Percentiles rank a stretch among this genome's conserved stretches.
phyloP scores from a whole-genome alignment of 2,329 filamentous ascomycete genomes.

The Alternaria brassicicola region DNA sequence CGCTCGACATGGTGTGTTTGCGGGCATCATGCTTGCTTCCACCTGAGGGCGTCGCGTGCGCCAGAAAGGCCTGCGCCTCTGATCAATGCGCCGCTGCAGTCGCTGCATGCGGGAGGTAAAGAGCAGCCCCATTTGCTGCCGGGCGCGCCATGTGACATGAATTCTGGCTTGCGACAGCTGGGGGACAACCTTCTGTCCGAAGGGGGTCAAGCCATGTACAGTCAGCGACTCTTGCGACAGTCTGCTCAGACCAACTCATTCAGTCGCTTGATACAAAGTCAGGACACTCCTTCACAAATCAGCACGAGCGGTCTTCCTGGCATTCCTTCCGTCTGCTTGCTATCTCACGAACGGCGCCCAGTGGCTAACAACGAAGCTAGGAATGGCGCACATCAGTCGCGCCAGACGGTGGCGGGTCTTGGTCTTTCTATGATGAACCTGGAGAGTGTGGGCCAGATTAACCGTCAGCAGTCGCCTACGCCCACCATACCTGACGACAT shows the following conservation, averaged over 20 bases:
- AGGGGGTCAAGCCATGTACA: slow-evolving; percentile 9
- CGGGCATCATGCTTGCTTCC: slow-evolving; percentile 64
- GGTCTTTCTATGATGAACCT: slow-evolving; percentile 44
- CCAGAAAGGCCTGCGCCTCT: slow-evolving; percentile 20
- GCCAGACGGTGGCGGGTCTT: slow-evolving; percentile 35
- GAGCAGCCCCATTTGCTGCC: slow-evolving; percentile 20
- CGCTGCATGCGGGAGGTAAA: slow-evolving; percentile 19
- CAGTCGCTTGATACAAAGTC: slow-evolving; percentile 27
- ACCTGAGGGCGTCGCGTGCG: slow-evolving; percentile 45
- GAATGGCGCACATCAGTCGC: slow-evolving; percentile 28
- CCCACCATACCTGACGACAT: slow-evolving; percentile 40
- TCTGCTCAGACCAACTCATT: slow-evolving; percentile 27
- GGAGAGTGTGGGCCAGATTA: slow-evolving; percentile 26
- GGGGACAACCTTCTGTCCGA: not conserved
- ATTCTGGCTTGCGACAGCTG: slow-evolving; percentile 12
- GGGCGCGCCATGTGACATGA: slow-evolving; percentile 21
- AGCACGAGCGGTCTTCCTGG: slow-evolving; percentile 44
- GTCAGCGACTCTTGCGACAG: slow-evolving; percentile 23
- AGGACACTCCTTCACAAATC: slow-evolving; percentile 36
- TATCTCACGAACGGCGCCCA: slow-evolving; percentile 43
- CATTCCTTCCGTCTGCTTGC: slow-evolving; percentile 47
- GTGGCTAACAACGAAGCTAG: slow-evolving; percentile 30
- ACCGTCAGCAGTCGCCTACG: slow-evolving; percentile 39
- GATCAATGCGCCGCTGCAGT: slow-evolving; percentile 9
- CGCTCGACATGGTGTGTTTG: slow-evolving; percentile 58